Evolutionary conservation across 2,329 filamentous ascomycete species (phyloP), one percentile per base, ranked within the genome.

Genomic region (Periconia digitata): DNA sequence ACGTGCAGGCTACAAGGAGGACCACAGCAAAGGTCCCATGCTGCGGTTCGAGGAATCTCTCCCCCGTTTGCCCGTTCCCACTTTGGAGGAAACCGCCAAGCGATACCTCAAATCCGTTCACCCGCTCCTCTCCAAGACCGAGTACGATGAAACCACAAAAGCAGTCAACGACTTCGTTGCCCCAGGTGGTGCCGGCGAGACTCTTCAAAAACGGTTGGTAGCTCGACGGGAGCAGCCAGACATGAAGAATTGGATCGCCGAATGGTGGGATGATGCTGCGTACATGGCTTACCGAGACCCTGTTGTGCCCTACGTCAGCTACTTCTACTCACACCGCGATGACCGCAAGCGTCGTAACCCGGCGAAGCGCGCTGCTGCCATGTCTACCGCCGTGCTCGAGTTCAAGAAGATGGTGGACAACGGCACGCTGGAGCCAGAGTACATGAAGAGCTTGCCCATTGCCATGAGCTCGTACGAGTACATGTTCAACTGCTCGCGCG

Each of bases 401-500:
- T 99, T 99, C 81, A 96, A 96, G 83, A 88, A 86, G 73, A 85
- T 91, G 76, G 92, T 97, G 17, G 92, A 96, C 68, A 72, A 73
- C 37, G 85, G 86, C 58, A 85, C 84, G 7, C 79, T 99, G 44
- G 94, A 99, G 78, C 94, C 94, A 20, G 94, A 99, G 75, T 97
- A 96, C 77, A 96, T 99, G 91, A 95, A 95, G 79, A 92, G 91
- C 76, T 82, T 95, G 50, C 94, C 94, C 51, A 92, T 97, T 68
- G 94, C 92, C 74, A 99, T 99, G 94, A 91, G 91, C 79, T 94
- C 90, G 69, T 97, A 96, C 79, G 80, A 96, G 77, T 97, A 86
- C 83, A 99, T 99, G 94, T 99, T 99, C 83, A 97, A 99, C 75
- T 85, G 84, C 74, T 89, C 84, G 73, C 87, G 94, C 60, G 85